Conservation (phyloP, 306 rosid genomes). For the Prunus campanulata region DNA sequence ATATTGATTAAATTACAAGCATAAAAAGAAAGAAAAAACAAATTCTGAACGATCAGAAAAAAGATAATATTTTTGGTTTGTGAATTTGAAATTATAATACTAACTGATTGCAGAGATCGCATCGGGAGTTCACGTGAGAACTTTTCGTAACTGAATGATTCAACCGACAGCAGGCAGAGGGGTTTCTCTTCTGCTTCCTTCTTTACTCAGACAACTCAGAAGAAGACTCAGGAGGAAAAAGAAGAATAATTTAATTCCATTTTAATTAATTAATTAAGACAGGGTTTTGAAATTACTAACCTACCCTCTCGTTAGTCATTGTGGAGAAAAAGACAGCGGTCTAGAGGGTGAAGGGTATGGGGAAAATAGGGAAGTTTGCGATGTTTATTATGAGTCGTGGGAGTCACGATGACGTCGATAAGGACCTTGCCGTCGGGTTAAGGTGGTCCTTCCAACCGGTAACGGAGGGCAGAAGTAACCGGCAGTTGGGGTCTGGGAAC, state of each 20-base stretch:
- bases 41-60: neutral
- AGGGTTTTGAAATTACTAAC: neutral
- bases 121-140: conserved; percentile 5
- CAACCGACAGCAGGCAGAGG: neutral
- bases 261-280: neutral
- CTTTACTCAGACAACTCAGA: neutral
- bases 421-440: conserved; percentile 16
- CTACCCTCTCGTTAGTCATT: rapidly evolving
- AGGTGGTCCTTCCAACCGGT: conserved; percentile 2
- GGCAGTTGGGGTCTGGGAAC: neutral
- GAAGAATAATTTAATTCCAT: neutral
- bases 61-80: neutral
- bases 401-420: conserved; percentile 19
- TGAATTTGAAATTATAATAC: neutral
- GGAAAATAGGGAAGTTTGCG: neutral
- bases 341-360: neutral
- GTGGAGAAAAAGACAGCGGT: neutral
- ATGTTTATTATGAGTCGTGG: neutral
- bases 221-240: neutral
- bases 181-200: conserved; percentile 15
- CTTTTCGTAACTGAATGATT: neutral
- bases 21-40: neutral
- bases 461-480: neutral
- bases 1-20: neutral
- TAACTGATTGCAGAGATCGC: conserved; percentile 17